Evolutionary conservation across 345 rosid genomes (phyloP).

Genomic region (Barbarea vulgaris): DNA sequence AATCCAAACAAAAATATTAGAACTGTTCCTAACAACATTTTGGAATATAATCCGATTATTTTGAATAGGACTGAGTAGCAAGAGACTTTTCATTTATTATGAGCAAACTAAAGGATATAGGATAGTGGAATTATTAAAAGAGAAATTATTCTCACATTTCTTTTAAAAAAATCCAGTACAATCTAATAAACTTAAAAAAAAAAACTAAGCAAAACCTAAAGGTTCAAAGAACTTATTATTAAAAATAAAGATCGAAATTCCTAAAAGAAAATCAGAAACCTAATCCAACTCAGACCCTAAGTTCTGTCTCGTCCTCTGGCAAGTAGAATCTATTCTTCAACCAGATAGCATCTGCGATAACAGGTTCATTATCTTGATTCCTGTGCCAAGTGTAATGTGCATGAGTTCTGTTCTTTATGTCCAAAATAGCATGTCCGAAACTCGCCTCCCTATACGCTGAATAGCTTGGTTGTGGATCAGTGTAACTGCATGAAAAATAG

Average conservation of each 20-base stretch:
- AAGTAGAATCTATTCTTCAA: slow-evolving; percentile 46
- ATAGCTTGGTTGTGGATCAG: slow-evolving; percentile 59
- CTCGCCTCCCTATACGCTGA: slow-evolving; percentile 66
- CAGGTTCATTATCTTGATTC: slow-evolving; percentile 50
- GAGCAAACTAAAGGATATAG: background rate
- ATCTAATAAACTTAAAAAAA: background rate
- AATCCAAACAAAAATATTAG: background rate
- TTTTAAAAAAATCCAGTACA: background rate
- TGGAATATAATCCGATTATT: background rate
- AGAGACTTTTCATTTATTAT: too few species aligned
- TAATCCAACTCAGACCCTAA: background rate
- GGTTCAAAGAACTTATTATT: slow-evolving; percentile 1
- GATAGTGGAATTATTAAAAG: background rate
- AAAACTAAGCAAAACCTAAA: background rate
- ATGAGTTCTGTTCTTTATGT: slow-evolving; percentile 57
- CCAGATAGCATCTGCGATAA: slow-evolving; percentile 43
- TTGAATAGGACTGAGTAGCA: too few species aligned
- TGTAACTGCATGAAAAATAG: slow-evolving; percentile 33
- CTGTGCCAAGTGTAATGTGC: slow-evolving; percentile 61
- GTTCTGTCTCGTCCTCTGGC: slow-evolving; percentile 20
- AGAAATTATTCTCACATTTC: background rate
- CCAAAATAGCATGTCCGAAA: slow-evolving; percentile 59
- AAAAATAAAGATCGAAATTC: background rate
- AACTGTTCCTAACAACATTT: background rate
- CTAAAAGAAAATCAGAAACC: background rate